These are phyloP conservation scores for Solanum pimpinellifolium DNA, from an alignment of 257 asterid genomes.

Conservation along the genomic window DNA sequence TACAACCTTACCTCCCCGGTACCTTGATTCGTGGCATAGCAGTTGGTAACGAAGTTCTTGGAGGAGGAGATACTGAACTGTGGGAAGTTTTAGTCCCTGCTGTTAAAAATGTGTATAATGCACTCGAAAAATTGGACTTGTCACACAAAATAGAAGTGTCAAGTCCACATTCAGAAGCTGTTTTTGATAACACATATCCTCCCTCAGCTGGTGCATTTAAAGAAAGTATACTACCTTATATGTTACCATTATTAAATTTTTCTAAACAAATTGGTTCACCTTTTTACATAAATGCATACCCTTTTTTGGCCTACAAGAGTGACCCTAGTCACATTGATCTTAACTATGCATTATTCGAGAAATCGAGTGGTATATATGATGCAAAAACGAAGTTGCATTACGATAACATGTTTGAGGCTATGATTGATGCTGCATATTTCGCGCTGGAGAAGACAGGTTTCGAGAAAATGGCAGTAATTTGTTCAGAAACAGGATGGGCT, in stretches of 20 bases:
- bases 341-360: constrained; percentile 39
- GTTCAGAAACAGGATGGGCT: constrained; percentile 89
- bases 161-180: constrained; percentile 76
- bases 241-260: constrained; percentile 59
- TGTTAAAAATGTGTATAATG: constrained; percentile 48
- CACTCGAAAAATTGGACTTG: constrained; percentile 34
- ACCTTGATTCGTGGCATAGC: constrained; percentile 64
- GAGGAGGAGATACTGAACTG: constrained; percentile 29
- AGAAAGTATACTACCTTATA: constrained; percentile 57
- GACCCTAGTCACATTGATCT: constrained; percentile 55
- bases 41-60: constrained; percentile 74
- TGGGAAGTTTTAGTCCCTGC: constrained; percentile 85
- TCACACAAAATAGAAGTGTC: constrained; percentile 49
- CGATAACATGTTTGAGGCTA: constrained; percentile 81
- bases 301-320: constrained; percentile 61
- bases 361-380: constrained; percentile 41
- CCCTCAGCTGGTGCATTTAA: constrained; percentile 73
- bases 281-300: constrained; percentile 76
- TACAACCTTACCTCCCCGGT: constrained; percentile 44
- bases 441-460: constrained; percentile 62
- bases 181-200: constrained; percentile 51
- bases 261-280: constrained; percentile 57
- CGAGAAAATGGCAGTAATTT: constrained; percentile 54
- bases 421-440: constrained; percentile 59
- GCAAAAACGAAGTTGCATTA: constrained; percentile 48